Evolutionary conservation across 345 rosid genomes (phyloP), one percentile per base, ranked within the genome.

Genomic region (Pelargonium nanum): DNA sequence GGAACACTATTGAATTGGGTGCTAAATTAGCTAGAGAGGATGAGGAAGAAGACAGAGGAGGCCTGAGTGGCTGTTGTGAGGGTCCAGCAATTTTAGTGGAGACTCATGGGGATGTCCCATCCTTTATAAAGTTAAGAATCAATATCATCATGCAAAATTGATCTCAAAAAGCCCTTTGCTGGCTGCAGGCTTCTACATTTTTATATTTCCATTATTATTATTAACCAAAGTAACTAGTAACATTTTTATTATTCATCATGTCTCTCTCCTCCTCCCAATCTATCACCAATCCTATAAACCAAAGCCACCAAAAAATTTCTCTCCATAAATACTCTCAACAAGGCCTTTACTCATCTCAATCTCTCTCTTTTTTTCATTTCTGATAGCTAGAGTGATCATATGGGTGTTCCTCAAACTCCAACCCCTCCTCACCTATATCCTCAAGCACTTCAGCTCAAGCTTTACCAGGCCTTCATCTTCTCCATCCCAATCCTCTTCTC

Each of bases 391-490:
- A 56, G 57, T 40, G 63, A 20, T 56, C 5, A 53, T 56, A 92
- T 89, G 95, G 89, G 82, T 70, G 56, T 75, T 70, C 83, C 88
- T 75, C 82, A 77, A 64, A 57, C 83, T 62, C 85, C 86, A 66
- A 44, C 65, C 57, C 57, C 88, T 55, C 74, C 96, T 61, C 95
- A 87, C 70, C 78, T 81, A 22, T 92, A 92, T 64, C 85, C 94
- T 59, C 88, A 84, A 74, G 94, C 81, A 32, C 72, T 92, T 71
- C 97, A 92, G 73, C 88, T 92, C 8, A 92, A 87, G 69, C 91
- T 92, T 30, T 92, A 89, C 68, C 97, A 89, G 68, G 97, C 96
- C 58, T 92, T 92, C 81, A 92, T 92, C 61, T 92, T 92, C 74
- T 92, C 98, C 55, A 89, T 92, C 65, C 98, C 98, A 2, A 80